Evolutionary conservation across 306 rosid genomes (phyloP), one percentile per base, ranked within the genome.

Genomic region (Medicago lupulina): DNA sequence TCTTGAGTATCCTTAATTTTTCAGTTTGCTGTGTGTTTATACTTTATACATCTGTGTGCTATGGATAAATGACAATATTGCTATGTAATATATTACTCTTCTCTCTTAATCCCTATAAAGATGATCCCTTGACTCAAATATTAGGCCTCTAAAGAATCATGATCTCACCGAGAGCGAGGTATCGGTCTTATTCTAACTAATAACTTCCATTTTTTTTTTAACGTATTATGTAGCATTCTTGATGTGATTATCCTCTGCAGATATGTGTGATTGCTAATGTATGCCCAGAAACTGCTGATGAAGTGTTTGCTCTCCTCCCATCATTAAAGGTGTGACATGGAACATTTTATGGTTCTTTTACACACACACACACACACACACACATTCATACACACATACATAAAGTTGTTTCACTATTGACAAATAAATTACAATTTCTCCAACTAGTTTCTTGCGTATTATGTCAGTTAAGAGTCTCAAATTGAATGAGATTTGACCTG

Each of bases 151-250:
- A 47, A 76, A 77, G 79, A 59, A 76, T 7, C 66, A 53, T 60
- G 92, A 89, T 75, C 85, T 90, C 88, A 70, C 82, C 1, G 93
- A 90, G 9, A 79, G 87, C 47, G 99, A 95, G 99, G 99, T 95
- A 65, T 61, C 14, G 36, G 19, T 82, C 79, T 65, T 75, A 78
- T 81, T 62, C 80, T 16, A 38, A 23, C 19, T 50, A 50, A 2
- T 50, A n/a, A 18, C 58, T 83, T 82, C 23, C 62, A 38, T 80
- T 28, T 25, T 77, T 25, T 77, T 79, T 67, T 68, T 28, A 31
- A 23, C 6, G 16, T 62, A 40, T 51, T 73, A 16, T 80, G 67
- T 59, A 38, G 40, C 76, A 43, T 55, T 76, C 58, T 54, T 86
- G 73, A 79, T 65, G 43, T 54, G 13, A 23, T 68, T 78, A 74